Evolutionary conservation across 2,329 filamentous ascomycete species (phyloP), one percentile per base, ranked within the genome.

Genomic region (Aspergillaceae sp.): DNA sequence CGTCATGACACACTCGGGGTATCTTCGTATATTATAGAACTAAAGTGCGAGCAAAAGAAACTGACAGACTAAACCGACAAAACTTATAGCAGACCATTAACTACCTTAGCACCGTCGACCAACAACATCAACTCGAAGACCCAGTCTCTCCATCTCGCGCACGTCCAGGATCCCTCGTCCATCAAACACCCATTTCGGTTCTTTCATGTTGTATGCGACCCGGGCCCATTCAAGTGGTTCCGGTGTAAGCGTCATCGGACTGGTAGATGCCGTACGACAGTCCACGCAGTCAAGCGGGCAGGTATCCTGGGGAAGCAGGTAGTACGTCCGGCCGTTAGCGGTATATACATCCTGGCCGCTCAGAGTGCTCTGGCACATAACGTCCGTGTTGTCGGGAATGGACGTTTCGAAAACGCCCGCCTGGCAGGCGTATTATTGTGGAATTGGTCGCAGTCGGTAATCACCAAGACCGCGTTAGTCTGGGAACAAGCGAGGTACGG

Each of bases 381-480:
- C n/a, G n/a, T n/a, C n/a, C n/a, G n/a, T n/a, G n/a, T n/a, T n/a
- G n/a, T n/a, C n/a, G n/a, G n/a, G n/a, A n/a, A n/a, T n/a, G n/a
- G n/a, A n/a, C n/a, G n/a, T n/a, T n/a, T n/a, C n/a, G n/a, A n/a
- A n/a, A n/a, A n/a, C n/a, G n/a, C n/a, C n/a, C n/a, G n/a, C n/a
- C n/a, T n/a, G n/a, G n/a, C n/a, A n/a, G n/a, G n/a, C n/a, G n/a
- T n/a, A n/a, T n/a, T n/a, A n/a, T n/a, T n/a, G n/a, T 65, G 66
- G 58, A 78, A 77, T 46, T 77, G 73, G 44, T 76, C 73, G 62
- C 73, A 77, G 19, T 76, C 75, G 1, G 74, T 78, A 49, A 76
- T 64, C 36, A 79, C 68, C 28, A 77, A 63, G 4, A 76, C 62
- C 0, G 74, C 75, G 41, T 74, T 66, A 0, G 72, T 68, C 7